Evolutionary conservation across 768 basidiomycete genomes (phyloP).

Genomic region (Artomyces pyxidatus): DNA sequence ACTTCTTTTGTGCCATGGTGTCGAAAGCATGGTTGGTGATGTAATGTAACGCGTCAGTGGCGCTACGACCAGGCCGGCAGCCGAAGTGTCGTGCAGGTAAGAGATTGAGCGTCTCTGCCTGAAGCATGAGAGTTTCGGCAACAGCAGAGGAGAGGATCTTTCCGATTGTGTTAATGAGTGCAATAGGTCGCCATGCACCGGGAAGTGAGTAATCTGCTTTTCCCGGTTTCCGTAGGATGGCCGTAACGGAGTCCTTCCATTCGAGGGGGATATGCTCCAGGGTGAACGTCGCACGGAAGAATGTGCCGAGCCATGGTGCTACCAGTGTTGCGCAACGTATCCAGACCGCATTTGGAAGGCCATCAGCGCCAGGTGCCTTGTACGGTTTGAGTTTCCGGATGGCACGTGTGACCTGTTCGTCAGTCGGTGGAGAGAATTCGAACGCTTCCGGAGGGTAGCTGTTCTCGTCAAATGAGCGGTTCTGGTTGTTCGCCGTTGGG

Average conservation of each 20-base stretch:
- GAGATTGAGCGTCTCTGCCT: background rate
- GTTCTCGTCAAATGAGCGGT: background rate
- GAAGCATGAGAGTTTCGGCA: background rate
- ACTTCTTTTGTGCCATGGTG: conserved; percentile 23
- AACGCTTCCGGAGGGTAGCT: conserved; percentile 5
- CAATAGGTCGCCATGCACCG: conserved; percentile 14
- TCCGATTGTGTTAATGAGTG: conserved; percentile 9
- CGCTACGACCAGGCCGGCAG: background rate
- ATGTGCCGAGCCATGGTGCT: conserved; percentile 2
- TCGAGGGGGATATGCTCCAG: background rate
- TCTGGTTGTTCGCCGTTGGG: conserved; percentile 3
- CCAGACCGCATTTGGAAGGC: conserved; percentile 16
- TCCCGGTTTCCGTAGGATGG: conserved; percentile 13
- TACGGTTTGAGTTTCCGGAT: conserved; percentile 12
- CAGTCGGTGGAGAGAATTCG: conserved; percentile 3
- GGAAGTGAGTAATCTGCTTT: conserved; percentile 15
- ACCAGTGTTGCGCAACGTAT: conserved; percentile 9
- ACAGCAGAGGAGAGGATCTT: conserved; percentile 14
- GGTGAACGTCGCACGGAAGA: conserved; percentile 14
- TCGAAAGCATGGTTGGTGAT: conserved; percentile 3
- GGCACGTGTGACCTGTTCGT: conserved; percentile 1
- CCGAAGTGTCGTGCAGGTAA: background rate
- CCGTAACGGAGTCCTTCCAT: conserved; percentile 10
- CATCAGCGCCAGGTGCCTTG: conserved; percentile 19
- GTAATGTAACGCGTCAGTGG: background rate